These are phyloP conservation scores for Somion occarium DNA, from an alignment of 1,284 basidiomycete species.

Conservation along the genomic window DNA sequence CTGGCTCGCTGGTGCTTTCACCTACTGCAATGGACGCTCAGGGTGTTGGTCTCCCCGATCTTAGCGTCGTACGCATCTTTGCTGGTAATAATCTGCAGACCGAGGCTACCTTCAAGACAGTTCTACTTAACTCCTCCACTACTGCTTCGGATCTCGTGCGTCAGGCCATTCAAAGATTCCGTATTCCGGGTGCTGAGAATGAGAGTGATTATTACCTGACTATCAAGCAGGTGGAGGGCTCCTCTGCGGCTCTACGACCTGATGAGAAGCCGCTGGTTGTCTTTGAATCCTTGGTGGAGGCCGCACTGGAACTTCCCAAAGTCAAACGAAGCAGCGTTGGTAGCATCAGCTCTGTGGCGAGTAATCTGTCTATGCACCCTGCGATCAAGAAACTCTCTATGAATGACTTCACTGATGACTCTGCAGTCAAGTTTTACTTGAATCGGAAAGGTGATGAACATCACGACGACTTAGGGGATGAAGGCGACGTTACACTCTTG, in stretches of 20 bases:
- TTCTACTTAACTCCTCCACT: conserved; percentile 84
- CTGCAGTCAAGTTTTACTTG: conserved; percentile 93
- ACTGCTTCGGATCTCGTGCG: conserved; percentile 80
- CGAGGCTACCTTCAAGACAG: conserved; percentile 97
- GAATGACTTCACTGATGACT: conserved; percentile 97
- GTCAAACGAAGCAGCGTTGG: conserved; percentile 92
- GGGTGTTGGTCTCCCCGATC: conserved; percentile 69
- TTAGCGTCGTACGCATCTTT: conserved; percentile 94
- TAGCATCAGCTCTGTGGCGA: conserved; percentile 88
- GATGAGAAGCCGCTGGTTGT: conserved; percentile 81
- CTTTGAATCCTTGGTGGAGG: conserved; percentile 81
- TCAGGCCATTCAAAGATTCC: conserved; percentile 93
- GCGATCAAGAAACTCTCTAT: conserved; percentile 90
- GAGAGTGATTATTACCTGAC: conserved; percentile 82
- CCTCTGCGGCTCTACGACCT: conserved; percentile 66
- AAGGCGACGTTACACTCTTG: conserved; percentile 49
- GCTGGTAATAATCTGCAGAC: conserved; percentile 85
- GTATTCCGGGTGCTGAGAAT: conserved; percentile 62
- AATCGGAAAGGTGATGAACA: conserved; percentile 49
- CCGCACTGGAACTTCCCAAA: conserved; percentile 74
- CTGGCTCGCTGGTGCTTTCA: conserved; percentile 69
- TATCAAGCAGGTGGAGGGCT: conserved; percentile 87
- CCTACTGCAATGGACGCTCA: conserved; percentile 54
- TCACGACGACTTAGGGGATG: conserved; percentile 26
- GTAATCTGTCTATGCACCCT: conserved; percentile 89